Evolutionary conservation across 352 stramenopile species (phyloP).

Genomic region (Pythium vanterpoolii): DNA sequence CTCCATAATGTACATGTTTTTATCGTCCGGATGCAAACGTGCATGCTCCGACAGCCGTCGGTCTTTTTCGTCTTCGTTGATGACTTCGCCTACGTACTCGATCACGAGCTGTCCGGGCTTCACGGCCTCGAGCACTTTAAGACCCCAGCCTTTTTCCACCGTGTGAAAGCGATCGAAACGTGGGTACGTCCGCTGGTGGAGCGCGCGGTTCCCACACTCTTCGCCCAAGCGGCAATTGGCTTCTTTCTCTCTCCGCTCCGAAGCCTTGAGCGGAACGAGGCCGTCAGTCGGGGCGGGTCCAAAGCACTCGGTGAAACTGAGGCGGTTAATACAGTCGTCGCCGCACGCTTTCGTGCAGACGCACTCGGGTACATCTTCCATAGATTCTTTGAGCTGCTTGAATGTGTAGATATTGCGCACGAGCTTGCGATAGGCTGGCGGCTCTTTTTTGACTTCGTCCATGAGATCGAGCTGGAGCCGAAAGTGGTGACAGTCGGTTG

Average conservation of each 20-base stretch:
- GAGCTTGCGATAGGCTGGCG: constrained; percentile 74
- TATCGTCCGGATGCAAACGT: constrained; percentile 88
- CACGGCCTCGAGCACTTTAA: constrained; percentile 76
- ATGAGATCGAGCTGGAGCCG: constrained; percentile 62
- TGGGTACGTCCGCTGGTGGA: constrained; percentile 82
- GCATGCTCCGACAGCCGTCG: constrained; percentile 81
- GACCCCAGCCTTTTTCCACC: constrained; percentile 90
- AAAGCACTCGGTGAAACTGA: constrained; percentile 92
- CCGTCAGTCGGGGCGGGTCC: constrained; percentile 57
- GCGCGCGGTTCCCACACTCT: constrained; percentile 89
- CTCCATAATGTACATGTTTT: constrained; percentile 97
- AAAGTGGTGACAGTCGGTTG: constrained; percentile 75
- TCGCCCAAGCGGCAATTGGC: constrained; percentile 90
- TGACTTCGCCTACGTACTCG: constrained; percentile 95
- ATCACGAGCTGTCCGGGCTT: constrained; percentile 88
- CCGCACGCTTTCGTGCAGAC: constrained; percentile 75
- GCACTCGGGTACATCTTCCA: constrained; percentile 79
- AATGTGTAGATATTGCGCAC: constrained; percentile 84
- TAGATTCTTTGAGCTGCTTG: constrained; percentile 68
- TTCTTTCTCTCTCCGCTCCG: constrained; percentile 41
- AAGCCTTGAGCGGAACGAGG: constrained; percentile 31
- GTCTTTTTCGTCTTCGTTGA: constrained; percentile 91
- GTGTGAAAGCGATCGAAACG: constrained; percentile 74
- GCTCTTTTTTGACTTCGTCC: constrained; percentile 69
- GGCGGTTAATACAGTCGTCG: constrained; percentile 93